A percentile compares a stretch with the other conserved stretches of the same genome.
Evolutionary conservation across 177 flowering plant genomes (phyloP).

Genomic region (Vitis hybrid): DNA sequence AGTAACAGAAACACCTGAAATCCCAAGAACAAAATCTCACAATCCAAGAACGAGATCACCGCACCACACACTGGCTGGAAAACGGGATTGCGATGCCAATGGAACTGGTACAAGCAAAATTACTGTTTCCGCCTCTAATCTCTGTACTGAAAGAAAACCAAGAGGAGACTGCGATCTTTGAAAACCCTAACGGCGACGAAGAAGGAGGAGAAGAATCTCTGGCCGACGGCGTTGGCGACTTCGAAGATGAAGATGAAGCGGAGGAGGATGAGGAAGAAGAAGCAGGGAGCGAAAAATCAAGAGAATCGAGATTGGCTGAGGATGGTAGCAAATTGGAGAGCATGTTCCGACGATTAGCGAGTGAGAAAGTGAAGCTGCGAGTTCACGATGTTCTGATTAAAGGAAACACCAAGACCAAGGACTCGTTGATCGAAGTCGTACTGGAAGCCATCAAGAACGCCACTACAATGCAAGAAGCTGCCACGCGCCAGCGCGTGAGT

Average conservation of each 20-base stretch:
- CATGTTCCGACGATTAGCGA: slow-evolving; percentile 41
- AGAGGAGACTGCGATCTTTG: background rate
- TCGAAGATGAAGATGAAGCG: slow-evolving; percentile 26
- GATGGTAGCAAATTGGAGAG: slow-evolving; percentile 38
- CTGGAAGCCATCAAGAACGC: slow-evolving; percentile 47
- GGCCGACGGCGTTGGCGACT: slow-evolving; percentile 12
- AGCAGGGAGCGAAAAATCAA: slow-evolving; percentile 21
- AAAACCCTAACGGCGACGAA: slow-evolving; percentile 5
- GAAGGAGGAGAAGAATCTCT: background rate
- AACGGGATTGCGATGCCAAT: too few species aligned
- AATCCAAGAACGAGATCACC: too few species aligned
- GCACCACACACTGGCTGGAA: too few species aligned
- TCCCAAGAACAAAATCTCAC: too few species aligned
- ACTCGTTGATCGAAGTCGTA: slow-evolving; percentile 72
- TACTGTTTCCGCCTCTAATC: too few species aligned
- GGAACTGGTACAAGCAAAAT: too few species aligned
- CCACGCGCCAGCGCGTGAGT: background rate
- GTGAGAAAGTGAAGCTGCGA: slow-evolving; percentile 52
- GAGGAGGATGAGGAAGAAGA: slow-evolving; percentile 30
- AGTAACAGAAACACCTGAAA: too few species aligned
- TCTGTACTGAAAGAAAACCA: background rate
- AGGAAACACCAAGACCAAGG: slow-evolving; percentile 83
- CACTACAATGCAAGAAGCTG: slow-evolving; percentile 62
- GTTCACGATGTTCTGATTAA: slow-evolving; percentile 81
- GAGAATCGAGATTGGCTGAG: slow-evolving; percentile 18